Evolutionary conservation across 1,284 basidiomycete genomes (phyloP).

Genomic region (Inonotus hispidus): DNA sequence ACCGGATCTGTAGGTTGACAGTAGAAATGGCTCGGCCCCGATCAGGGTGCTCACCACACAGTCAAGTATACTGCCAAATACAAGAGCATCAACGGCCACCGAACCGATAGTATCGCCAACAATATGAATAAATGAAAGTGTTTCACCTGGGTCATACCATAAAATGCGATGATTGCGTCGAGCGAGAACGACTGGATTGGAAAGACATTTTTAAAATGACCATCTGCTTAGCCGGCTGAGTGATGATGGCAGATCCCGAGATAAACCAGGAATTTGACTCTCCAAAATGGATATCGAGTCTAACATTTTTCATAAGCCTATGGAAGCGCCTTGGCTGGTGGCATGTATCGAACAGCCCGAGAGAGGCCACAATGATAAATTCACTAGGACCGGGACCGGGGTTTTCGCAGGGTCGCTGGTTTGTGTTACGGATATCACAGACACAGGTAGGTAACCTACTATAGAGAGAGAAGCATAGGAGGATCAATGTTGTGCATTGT

Average conservation of each 20-base stretch:
- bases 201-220: background rate
- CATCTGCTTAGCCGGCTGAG: background rate
- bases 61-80: background rate
- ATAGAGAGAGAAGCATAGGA: background rate
- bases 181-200: background rate
- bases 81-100: background rate
- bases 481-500: background rate
- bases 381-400: background rate
- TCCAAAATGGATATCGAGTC: background rate
- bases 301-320: background rate
- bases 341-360: background rate
- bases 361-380: background rate
- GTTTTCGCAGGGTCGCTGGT: no score
- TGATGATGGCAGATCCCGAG: background rate
- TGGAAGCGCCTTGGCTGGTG: background rate
- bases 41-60: background rate
- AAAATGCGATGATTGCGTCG: slow-evolving; percentile 8
- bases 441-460: background rate
- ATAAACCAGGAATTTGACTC: background rate
- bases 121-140: background rate
- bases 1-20: background rate
- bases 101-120: slow-evolving; percentile 8
- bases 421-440: no score
- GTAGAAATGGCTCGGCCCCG: background rate
- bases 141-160: background rate